Percentiles rank a stretch among this genome's conserved stretches.
Evolutionary conservation across 1,139 yeast genomes (phyloP).

Genomic region (Suhomyces wounanorum): DNA sequence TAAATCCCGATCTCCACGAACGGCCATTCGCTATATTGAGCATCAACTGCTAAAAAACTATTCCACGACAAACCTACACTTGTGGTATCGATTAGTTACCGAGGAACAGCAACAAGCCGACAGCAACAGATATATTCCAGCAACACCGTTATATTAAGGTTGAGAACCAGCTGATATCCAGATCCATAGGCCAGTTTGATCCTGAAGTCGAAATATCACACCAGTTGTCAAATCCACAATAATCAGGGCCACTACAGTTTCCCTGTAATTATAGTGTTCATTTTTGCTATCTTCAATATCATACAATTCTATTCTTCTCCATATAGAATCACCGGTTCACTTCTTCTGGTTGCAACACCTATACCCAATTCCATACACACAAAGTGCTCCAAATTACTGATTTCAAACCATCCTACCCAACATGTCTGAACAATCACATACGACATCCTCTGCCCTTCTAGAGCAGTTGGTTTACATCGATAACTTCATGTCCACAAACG

Average conservation of each 20-base stretch:
- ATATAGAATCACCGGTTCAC: too few species aligned
- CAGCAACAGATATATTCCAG: too few species aligned
- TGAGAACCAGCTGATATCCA: too few species aligned
- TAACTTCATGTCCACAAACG: conserved; percentile 61
- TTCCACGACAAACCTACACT: neutral
- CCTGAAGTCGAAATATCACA: too few species aligned
- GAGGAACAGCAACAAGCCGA: too few species aligned
- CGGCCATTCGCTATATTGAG: neutral
- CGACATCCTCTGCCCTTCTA: conserved; percentile 64
- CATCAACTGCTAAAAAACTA: neutral
- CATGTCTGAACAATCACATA: conserved; percentile 11
- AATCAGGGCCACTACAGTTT: too few species aligned
- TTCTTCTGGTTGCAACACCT: neutral
- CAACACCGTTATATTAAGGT: too few species aligned
- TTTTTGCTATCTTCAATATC: too few species aligned
- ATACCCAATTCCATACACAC: neutral
- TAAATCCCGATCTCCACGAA: neutral
- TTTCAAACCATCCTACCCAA: neutral
- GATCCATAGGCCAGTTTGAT: too few species aligned
- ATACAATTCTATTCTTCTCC: too few species aligned
- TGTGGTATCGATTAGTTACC: neutral
- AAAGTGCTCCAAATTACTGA: neutral
- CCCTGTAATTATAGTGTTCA: too few species aligned
- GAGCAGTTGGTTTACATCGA: conserved; percentile 80
- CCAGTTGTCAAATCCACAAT: too few species aligned